Evolutionary conservation across 768 basidiomycete genomes (phyloP).

Genomic region (Cystofilobasidium ferigula): DNA sequence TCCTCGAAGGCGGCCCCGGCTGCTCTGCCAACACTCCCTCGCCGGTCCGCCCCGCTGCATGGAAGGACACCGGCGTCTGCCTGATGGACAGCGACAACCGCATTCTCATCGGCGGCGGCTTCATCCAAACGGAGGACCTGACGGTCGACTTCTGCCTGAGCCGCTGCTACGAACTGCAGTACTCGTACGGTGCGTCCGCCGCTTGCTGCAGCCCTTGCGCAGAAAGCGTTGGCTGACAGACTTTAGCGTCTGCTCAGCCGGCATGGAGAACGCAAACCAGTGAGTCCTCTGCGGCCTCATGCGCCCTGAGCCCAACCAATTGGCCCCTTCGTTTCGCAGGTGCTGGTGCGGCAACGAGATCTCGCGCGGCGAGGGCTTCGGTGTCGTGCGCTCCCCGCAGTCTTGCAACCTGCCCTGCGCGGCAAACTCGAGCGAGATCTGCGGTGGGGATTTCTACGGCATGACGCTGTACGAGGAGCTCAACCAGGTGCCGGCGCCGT

Average conservation of each 20-base stretch:
- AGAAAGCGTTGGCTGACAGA: no score
- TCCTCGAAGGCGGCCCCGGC: neutral
- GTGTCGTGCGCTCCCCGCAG: neutral
- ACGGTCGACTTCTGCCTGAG: slow-evolving; percentile 2
- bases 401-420: neutral
- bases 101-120: slow-evolving; percentile 2
- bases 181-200: no score
- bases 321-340: neutral
- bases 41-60: neutral
- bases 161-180: neutral
- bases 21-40: neutral
- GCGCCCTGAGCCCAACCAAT: neutral
- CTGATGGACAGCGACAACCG: neutral
- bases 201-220: no score
- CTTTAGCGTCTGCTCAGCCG: no score
- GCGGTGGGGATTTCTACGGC: neutral
- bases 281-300: neutral
- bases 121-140: slow-evolving; percentile 1
- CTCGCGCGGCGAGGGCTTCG: neutral
- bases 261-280: neutral
- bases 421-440: neutral
- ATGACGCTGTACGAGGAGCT: neutral
- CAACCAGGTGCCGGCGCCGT: neutral
- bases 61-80: neutral
- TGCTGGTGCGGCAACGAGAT: neutral